Evolutionary conservation across 1,284 basidiomycete species (phyloP), one percentile per base, ranked within the genome.

Genomic region (Ceratobasidium theobromae): DNA sequence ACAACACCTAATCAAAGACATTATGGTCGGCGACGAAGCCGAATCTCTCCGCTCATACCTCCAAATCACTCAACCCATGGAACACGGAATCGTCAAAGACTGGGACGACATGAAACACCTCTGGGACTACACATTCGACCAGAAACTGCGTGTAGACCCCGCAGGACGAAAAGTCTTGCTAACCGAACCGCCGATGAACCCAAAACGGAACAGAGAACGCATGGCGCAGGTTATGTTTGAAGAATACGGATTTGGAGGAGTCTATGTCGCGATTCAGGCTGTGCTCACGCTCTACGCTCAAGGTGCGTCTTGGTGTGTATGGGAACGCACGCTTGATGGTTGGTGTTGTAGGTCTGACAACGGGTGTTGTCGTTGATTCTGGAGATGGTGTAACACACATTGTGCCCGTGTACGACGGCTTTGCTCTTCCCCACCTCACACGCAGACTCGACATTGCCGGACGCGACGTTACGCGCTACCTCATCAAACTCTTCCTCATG

Each of bases 201-300:
- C 97, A 3, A 93, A 89, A 75, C 87, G 79, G 71, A 99, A 99
- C 78, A 80, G 97, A 72, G 88, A 95, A 77, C 83, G 86, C 75
- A 98, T 99, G 95, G 89, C 87, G 69, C 89, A 99, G 78, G 93
- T 98, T 75, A 99, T 99, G 96, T 98, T 99, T 75, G 97, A 99
- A 79, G 91, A 97, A 73, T 99, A 98, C 76, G 93, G 93, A 4
- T 98, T 99, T 74, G 88, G 88, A 23, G 93, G 94, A 0, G 93
- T 99, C 67, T 99, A 99, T 76, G 88, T 99, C 1, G 96, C 96
- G 23, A 98, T 99, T 72, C 97, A 99, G 81, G 97, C 96, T 3
- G 97, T 99, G 48, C 80, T 99, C 75, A 99, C 97, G 6, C 82
- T 99, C 14, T 98, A 98, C 76, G 96, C 96, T 12, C 96, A 98